A percentile compares a stretch with the other conserved stretches of the same genome.
Conservation (phyloP, 1,139 yeast genomes). For the Keqinozyma sinolaborantium region DNA sequence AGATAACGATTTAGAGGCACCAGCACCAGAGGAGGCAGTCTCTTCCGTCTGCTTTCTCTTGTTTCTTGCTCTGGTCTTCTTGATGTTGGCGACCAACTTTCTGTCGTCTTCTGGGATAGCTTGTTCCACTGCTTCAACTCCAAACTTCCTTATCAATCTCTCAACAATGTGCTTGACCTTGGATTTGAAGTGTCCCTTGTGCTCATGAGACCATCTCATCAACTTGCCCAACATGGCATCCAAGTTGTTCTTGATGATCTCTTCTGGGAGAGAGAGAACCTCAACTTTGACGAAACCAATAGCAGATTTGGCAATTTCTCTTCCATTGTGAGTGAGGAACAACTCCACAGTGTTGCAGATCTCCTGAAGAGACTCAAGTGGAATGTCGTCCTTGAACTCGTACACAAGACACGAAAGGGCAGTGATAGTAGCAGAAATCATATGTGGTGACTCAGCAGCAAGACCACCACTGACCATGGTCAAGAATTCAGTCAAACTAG, state of each 20-base stretch:
- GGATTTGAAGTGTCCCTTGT: slow-evolving; percentile 88
- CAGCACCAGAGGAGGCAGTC: slow-evolving; percentile 19
- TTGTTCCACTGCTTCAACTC: slow-evolving; percentile 72
- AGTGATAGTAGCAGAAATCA: slow-evolving; percentile 94
- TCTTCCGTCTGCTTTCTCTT: slow-evolving; percentile 60
- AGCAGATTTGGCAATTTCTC: slow-evolving; percentile 92
- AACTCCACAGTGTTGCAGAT: slow-evolving; percentile 85
- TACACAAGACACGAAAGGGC: slow-evolving; percentile 83
- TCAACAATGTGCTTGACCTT: slow-evolving; percentile 92
- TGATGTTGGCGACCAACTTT: slow-evolving; percentile 79
- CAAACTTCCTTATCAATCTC: slow-evolving; percentile 85
- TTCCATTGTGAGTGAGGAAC: slow-evolving; percentile 83
- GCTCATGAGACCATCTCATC: slow-evolving; percentile 93
- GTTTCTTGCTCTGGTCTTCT: slow-evolving; percentile 80
- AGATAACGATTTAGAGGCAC: slow-evolving; percentile 56
- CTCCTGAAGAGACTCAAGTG: slow-evolving; percentile 59
- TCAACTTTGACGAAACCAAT: slow-evolving; percentile 94
- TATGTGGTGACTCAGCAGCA: slow-evolving; percentile 89
- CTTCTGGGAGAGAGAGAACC: slow-evolving; percentile 80
- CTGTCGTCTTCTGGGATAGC: slow-evolving; percentile 86
- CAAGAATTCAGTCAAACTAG: slow-evolving; percentile 76
- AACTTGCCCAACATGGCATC: slow-evolving; percentile 64
- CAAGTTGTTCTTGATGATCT: slow-evolving; percentile 65
- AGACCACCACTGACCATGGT: slow-evolving; percentile 96
- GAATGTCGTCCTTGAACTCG: slow-evolving; percentile 71